A percentile compares a stretch with the other conserved stretches of the same genome.
Conservation (phyloP, 257 asterid genomes). For the Mitragyna speciosa region DNA sequence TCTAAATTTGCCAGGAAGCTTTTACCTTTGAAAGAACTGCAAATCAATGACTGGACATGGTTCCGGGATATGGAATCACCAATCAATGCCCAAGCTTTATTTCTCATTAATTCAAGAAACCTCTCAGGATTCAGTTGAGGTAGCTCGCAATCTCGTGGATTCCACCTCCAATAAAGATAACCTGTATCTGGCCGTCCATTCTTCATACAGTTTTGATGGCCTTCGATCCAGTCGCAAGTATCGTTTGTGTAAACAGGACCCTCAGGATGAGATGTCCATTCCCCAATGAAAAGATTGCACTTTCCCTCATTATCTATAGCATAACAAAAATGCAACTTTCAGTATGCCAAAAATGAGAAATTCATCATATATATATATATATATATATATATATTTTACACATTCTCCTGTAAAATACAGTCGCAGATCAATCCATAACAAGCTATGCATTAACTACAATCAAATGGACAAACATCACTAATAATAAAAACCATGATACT, state of each 20-base stretch:
- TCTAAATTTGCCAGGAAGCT: neutral
- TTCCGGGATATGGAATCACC: slow-evolving; percentile 87
- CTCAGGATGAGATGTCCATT: slow-evolving; percentile 60
- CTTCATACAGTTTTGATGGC: slow-evolving; percentile 65
- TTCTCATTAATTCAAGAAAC: slow-evolving; percentile 66
- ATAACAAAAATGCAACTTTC: slow-evolving; percentile 10
- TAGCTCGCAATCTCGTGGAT: slow-evolving; percentile 60
- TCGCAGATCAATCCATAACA: neutral
- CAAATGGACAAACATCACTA: neutral
- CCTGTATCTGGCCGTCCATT: slow-evolving; percentile 72
- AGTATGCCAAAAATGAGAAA: neutral
- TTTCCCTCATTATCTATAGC: slow-evolving; percentile 30
- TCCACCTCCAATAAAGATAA: slow-evolving; percentile 87
- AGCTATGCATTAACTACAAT: neutral
- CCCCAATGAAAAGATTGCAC: slow-evolving; percentile 65
- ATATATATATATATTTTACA: no score
- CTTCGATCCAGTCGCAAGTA: slow-evolving; percentile 62
- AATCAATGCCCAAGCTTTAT: slow-evolving; percentile 64
- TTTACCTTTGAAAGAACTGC: slow-evolving; percentile 69
- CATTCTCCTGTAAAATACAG: neutral
- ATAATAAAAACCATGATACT: neutral
- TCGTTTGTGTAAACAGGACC: slow-evolving; percentile 70
- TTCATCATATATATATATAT: neutral
- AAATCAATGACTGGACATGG: slow-evolving; percentile 74
- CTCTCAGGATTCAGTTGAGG: slow-evolving; percentile 43